Conservation (phyloP, 176 grass and related monocot genomes). For the Aegilops speltoides region DNA sequence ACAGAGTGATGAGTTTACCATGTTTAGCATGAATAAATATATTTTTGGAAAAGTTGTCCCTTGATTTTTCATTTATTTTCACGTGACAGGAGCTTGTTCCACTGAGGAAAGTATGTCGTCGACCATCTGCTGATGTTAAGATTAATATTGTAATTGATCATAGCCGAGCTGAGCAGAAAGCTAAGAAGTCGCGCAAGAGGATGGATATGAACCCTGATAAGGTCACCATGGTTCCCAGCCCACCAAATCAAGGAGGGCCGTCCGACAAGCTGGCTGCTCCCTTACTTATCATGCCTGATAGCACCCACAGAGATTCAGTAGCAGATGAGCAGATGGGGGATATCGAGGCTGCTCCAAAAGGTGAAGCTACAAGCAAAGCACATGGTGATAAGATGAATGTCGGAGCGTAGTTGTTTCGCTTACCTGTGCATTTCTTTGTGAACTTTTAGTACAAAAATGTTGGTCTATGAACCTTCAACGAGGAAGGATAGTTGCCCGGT, state of each 20-base stretch:
- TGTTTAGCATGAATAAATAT: background rate
- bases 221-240: conserved; percentile 29
- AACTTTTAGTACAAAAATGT: background rate
- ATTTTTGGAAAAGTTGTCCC: too few relatives aligned
- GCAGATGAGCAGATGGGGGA: conserved; percentile 27
- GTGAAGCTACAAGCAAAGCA: conserved; percentile 21
- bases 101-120: conserved; percentile 94
- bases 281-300: background rate
- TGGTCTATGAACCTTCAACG: background rate
- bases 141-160: too few relatives aligned
- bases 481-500: background rate
- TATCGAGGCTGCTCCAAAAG: conserved; percentile 9
- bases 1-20: background rate
- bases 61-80: background rate
- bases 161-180: conserved; percentile 37
- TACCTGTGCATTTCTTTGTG: background rate
- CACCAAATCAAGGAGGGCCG: conserved; percentile 27
- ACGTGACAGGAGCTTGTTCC: conserved; percentile 82
- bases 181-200: conserved; percentile 48
- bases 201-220: conserved; percentile 71
- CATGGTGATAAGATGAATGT: conserved; percentile 25
- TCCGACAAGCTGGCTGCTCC: background rate
- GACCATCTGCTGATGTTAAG: conserved; percentile 27
- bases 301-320: conserved; percentile 28
- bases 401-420: background rate